phyloP scores from a whole-genome alignment of 108 stramenopile species.

The Nitzschia sp. region DNA sequence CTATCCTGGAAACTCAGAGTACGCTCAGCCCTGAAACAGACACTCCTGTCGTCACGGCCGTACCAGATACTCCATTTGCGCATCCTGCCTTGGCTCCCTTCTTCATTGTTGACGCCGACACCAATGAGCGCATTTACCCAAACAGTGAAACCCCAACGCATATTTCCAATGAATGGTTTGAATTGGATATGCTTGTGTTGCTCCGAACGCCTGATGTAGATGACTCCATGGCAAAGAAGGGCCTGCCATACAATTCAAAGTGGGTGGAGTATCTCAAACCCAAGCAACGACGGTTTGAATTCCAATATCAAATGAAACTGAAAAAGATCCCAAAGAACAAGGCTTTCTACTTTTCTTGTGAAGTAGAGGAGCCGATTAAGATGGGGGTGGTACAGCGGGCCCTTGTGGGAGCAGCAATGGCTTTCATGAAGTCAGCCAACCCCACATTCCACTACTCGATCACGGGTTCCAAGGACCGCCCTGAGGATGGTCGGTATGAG shows the following conservation, averaged over 20 bases:
- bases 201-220: constrained; percentile 82
- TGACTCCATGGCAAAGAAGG: constrained; percentile 35
- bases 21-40: background rate
- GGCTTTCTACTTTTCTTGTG: constrained; percentile 78
- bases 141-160: constrained; percentile 34
- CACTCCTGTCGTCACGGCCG: background rate
- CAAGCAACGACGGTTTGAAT: constrained; percentile 88
- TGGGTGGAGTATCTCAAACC: constrained; percentile 54
- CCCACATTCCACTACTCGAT: constrained; percentile 54
- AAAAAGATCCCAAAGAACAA: constrained; percentile 73
- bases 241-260: constrained; percentile 38
- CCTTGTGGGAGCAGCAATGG: constrained; percentile 79
- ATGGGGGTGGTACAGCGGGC: constrained; percentile 89
- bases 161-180: constrained; percentile 73
- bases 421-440: constrained; percentile 83
- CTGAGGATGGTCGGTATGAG: constrained; percentile 49
- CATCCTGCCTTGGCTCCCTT: constrained; percentile 34
- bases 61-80: background rate
- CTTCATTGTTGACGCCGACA: constrained; percentile 45
- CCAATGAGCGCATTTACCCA: constrained; percentile 43
- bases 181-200: constrained; percentile 78
- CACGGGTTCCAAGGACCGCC: constrained; percentile 31
- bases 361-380: constrained; percentile 76
- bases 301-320: constrained; percentile 85
- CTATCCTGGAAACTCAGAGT: background rate